Percentiles rank a stretch among this genome's conserved stretches.
Conservation (phyloP, 306 rosid species). For the Phaseolus lunatus region DNA sequence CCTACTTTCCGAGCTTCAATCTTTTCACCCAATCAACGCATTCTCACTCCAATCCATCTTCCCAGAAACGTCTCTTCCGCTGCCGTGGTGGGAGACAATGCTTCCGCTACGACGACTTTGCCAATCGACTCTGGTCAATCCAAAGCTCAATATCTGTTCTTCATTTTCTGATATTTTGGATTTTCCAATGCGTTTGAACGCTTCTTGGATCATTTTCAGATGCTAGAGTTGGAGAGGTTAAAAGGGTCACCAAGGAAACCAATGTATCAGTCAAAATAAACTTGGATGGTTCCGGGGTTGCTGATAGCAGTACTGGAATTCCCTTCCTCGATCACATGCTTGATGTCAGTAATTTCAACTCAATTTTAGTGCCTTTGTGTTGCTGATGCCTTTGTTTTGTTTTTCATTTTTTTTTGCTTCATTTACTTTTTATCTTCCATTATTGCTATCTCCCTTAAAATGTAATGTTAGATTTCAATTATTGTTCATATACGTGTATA, state of each 20-base stretch:
- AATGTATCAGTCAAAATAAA: slow-evolving; percentile 82
- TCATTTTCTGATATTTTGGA: not conserved
- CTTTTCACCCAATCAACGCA: slow-evolving; percentile 44
- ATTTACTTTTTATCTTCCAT: not conserved
- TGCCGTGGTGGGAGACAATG: slow-evolving; percentile 52
- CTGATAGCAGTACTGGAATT: slow-evolving; percentile 81
- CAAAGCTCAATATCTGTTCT: slow-evolving; percentile 11
- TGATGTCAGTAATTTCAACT: slow-evolving; percentile 68
- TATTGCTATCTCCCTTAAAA: not conserved
- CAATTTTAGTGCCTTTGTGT: not conserved
- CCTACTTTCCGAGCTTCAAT: slow-evolving; percentile 35
- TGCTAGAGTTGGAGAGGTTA: slow-evolving; percentile 84
- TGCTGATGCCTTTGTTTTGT: slow-evolving; percentile 2
- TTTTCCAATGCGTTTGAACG: not conserved
- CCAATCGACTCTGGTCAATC: slow-evolving; percentile 56
- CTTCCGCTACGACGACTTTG: slow-evolving; percentile 51
- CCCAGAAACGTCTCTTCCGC: slow-evolving; percentile 47
- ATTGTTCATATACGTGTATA: not conserved
- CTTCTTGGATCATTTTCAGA: slow-evolving; percentile 50
- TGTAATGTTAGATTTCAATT: not conserved
- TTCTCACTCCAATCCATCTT: slow-evolving; percentile 47
- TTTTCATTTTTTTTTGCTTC: not conserved
- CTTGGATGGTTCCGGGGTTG: slow-evolving; percentile 86
- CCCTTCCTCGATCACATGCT: slow-evolving; percentile 98
- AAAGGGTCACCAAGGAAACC: slow-evolving; percentile 87